Evolutionary conservation across 2,329 filamentous ascomycete species (phyloP).

Genomic region (Monilinia laxa): DNA sequence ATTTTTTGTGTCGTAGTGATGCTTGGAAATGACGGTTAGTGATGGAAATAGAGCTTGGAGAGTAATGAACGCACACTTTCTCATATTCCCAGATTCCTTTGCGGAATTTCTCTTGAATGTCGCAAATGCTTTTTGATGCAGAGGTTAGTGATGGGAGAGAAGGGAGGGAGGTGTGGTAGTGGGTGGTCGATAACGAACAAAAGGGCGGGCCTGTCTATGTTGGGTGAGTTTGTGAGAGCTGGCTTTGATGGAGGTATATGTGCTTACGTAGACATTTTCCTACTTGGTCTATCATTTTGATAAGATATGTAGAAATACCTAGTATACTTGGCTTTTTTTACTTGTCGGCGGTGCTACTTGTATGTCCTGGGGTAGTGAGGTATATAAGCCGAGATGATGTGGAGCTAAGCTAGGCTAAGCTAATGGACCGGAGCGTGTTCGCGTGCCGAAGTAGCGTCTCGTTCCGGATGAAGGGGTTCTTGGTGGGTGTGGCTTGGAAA

Average conservation of each 20-base stretch:
- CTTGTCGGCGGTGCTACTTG: neutral
- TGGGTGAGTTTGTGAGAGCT: neutral
- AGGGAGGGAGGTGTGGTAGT: neutral
- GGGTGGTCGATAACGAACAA: conserved; percentile 4
- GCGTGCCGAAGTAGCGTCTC: neutral
- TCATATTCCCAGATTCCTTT: conserved; percentile 80
- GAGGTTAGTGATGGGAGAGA: conserved; percentile 5
- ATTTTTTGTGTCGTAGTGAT: conserved; percentile 68
- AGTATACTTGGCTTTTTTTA: neutral
- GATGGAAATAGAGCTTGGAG: neutral
- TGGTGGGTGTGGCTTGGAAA: neutral
- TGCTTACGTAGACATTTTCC: conserved; percentile 20
- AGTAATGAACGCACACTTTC: conserved; percentile 59
- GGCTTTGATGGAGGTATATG: too few species aligned
- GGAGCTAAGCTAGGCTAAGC: conserved; percentile 7
- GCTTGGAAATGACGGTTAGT: conserved; percentile 43
- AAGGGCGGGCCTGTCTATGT: conserved; percentile 7
- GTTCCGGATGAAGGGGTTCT: conserved; percentile 6
- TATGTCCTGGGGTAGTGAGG: conserved; percentile 20
- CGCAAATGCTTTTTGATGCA: conserved; percentile 68
- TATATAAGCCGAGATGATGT: conserved; percentile 16
- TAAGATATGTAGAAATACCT: neutral
- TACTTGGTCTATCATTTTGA: conserved; percentile 12
- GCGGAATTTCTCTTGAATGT: conserved; percentile 92
- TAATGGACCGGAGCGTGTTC: neutral